These are phyloP conservation scores for Piper betle DNA, from an alignment of 164 flowering plant genomes.

Conservation along the genomic window DNA sequence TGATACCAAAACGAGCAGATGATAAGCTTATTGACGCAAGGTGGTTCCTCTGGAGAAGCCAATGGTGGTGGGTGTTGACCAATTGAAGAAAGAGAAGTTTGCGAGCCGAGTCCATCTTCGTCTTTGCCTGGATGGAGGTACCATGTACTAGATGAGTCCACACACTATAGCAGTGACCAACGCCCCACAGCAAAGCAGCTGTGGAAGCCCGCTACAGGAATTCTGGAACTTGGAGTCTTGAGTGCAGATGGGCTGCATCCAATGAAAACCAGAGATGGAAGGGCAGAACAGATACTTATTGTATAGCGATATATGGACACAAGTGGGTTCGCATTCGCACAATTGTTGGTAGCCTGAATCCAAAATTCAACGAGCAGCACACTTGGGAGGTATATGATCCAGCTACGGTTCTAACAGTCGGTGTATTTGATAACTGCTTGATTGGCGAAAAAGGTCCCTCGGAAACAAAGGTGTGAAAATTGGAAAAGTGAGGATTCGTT, in stretches of 20 bases:
- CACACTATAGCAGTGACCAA: slow-evolving; percentile 84
- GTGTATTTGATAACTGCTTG: slow-evolving; percentile 43
- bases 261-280: slow-evolving; percentile 72
- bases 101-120: slow-evolving; percentile 61
- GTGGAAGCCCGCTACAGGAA: slow-evolving; percentile 70
- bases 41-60: slow-evolving; percentile 83
- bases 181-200: slow-evolving; percentile 85
- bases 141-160: slow-evolving; percentile 88
- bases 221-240: slow-evolving; percentile 70
- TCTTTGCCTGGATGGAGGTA: slow-evolving; percentile 82
- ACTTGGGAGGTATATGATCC: slow-evolving; percentile 51
- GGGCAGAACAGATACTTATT: slow-evolving; percentile 77
- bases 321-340: slow-evolving; percentile 49
- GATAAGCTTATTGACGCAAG: slow-evolving; percentile 54
- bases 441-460: slow-evolving; percentile 14
- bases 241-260: slow-evolving; percentile 69
- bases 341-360: slow-evolving; percentile 18
- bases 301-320: slow-evolving; percentile 62
- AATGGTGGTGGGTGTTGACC: slow-evolving; percentile 53
- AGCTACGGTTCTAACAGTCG: slow-evolving; percentile 39
- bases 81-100: slow-evolving; percentile 66
- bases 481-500: slow-evolving; percentile 49
- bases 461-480: slow-evolving; percentile 23
- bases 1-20: slow-evolving; percentile 69
- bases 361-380: slow-evolving; percentile 46